Base-by-base conservation (phyloP, 257 asterid genomes). In the Schizonepeta tenuifolia region DNA sequence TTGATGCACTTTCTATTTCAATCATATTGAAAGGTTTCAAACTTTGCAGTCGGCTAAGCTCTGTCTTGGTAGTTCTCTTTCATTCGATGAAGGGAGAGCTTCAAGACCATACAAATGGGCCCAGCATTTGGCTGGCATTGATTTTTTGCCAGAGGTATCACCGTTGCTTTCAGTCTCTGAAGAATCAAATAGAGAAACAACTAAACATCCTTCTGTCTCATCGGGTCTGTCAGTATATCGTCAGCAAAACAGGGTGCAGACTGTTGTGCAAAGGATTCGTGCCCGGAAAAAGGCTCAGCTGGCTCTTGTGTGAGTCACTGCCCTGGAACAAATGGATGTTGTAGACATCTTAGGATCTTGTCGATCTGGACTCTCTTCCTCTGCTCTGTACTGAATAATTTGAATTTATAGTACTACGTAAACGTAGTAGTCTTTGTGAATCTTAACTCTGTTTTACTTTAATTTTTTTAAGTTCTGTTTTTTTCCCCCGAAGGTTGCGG, bases 21-120 rank as follows among this genome's bases (percentile, higher is more conserved):
- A 74, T 69, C 44, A 9, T 77, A 77, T 53, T 71, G 21, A 60
- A 57, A 31, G 46, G 46, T 57, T 35, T 46, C 40, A 70, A 69
- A 74, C 54, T 35, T 69, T 82, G 88, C 89, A 95, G 99, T 81
- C 90, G 26, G 99, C 98, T 8, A 92, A 90, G 88, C 93, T 95
- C 72, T 78, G 57, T 56, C 38, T 82, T 75, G 96, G 90, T 38
- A 77, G 80, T 87, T 75, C 92, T 41, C 68, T 84, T 72, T 81
- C 81, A 68, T 90, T 95, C 67, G 93, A 88, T 84, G 94, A 78
- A 77, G 82, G 70, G 77, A 82, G 91, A 86, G 79, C 83, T 74
- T 92, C 92, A 72, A 87, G 92, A 49, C 99, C 99, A 20, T 95
- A 90, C 83, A 95, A 86, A 81, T 95, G 99, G 99, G 97, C 90